A percentile compares a stretch with the other conserved stretches of the same genome.
These are phyloP conservation scores for Alternaria burnsii DNA, from an alignment of 2,329 filamentous ascomycete species.

Conservation along the genomic window DNA sequence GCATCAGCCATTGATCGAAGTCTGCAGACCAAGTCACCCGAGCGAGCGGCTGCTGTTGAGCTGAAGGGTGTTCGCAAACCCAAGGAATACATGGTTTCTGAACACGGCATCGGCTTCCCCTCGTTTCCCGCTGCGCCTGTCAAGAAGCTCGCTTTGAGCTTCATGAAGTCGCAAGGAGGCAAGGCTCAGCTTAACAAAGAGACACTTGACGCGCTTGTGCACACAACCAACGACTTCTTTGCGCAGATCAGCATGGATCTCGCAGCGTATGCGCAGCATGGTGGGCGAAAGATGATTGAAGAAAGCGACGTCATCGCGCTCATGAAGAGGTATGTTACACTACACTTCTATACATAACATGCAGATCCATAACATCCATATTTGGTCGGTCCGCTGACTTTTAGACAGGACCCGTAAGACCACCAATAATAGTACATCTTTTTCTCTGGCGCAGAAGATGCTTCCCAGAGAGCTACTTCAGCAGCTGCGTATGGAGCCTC, in stretches of 20 bases:
- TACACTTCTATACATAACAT: slow-evolving; percentile 26
- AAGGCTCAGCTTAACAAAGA: slow-evolving; percentile 77
- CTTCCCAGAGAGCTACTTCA: slow-evolving; percentile 84
- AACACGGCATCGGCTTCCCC: slow-evolving; percentile 77
- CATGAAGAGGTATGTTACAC: slow-evolving; percentile 76
- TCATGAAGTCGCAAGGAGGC: slow-evolving; percentile 71
- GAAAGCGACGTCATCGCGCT: slow-evolving; percentile 83
- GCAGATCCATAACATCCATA: slow-evolving; percentile 12
- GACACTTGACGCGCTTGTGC: slow-evolving; percentile 75
- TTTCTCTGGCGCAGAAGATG: slow-evolving; percentile 84
- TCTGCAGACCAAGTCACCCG: slow-evolving; percentile 39
- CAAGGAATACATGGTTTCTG: slow-evolving; percentile 68
- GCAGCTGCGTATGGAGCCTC: slow-evolving; percentile 73
- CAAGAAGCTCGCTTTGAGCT: slow-evolving; percentile 74
- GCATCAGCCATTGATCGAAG: slow-evolving; percentile 47
- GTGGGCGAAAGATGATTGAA: slow-evolving; percentile 83
- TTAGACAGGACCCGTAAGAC: slow-evolving; percentile 65
- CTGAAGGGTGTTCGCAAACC: slow-evolving; percentile 39
- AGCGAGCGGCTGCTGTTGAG: slow-evolving; percentile 24
- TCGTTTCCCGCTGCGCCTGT: slow-evolving; percentile 76
- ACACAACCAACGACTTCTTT: slow-evolving; percentile 91
- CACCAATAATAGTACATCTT: slow-evolving; percentile 74
- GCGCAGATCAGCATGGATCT: slow-evolving; percentile 86
- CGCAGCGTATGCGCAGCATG: slow-evolving; percentile 80
- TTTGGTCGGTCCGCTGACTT: slow-evolving; percentile 10